phyloP scores from a whole-genome alignment of 2,329 filamentous ascomycete species.

The Paecilomyces fulvus region DNA sequence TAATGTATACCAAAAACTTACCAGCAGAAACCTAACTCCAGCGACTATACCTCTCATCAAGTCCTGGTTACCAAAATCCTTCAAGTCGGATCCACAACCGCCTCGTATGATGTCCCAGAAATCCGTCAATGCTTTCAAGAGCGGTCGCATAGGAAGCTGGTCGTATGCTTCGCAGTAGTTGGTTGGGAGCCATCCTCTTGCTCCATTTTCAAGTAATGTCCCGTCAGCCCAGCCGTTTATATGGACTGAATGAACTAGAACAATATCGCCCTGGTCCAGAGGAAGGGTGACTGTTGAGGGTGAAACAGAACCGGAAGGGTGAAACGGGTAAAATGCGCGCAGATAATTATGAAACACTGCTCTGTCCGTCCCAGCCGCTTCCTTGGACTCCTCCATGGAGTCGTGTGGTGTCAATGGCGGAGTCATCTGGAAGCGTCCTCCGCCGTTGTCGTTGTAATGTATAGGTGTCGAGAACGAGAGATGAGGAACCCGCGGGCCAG shows the following conservation, averaged over 20 bases:
- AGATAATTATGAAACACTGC: constrained; percentile 88
- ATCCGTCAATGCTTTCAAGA: constrained; percentile 78
- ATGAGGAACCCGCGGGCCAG: constrained; percentile 7
- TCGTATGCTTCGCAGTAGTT: constrained; percentile 98
- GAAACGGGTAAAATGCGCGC: constrained; percentile 87
- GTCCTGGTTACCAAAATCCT: constrained; percentile 82
- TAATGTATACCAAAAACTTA: constrained; percentile 39
- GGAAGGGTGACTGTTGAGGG: constrained; percentile 82
- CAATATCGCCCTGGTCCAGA: constrained; percentile 81
- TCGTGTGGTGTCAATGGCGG: constrained; percentile 67
- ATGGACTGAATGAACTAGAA: constrained; percentile 92
- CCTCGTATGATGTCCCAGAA: constrained; percentile 87
- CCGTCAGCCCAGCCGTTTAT: constrained; percentile 98
- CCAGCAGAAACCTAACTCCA: constrained; percentile 80
- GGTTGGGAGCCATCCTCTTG: constrained; percentile 89
- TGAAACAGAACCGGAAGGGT: constrained; percentile 66
- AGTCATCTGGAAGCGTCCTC: constrained; percentile 53
- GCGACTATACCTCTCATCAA: constrained; percentile 92
- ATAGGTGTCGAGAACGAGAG: constrained; percentile 6
- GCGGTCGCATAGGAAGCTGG: constrained; percentile 72
- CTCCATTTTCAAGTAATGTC: constrained; percentile 75
- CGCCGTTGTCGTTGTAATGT: constrained; percentile 2
- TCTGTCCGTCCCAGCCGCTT: constrained; percentile 39
- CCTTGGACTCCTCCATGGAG: constrained; percentile 47
- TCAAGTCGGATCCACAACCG: constrained; percentile 63